Evolutionary conservation across 345 rosid species (phyloP).

Genomic region (Rubroshorea leprosula): DNA sequence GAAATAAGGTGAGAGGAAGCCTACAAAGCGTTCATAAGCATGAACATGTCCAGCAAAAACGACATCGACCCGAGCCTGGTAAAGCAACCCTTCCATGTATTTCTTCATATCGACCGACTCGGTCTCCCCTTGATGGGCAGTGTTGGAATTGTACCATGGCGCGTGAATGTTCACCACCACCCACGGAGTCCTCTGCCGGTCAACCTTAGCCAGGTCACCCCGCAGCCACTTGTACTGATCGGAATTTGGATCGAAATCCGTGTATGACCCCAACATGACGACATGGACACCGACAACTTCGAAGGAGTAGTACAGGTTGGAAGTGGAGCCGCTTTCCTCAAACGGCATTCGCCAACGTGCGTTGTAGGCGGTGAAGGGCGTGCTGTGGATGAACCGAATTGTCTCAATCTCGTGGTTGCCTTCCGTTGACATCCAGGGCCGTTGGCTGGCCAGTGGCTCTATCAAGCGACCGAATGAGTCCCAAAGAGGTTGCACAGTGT

Average conservation of each 20-base stretch:
- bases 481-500: constrained; percentile 43
- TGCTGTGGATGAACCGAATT: constrained; percentile 35
- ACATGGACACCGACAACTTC: constrained; percentile 59
- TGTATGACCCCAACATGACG: constrained; percentile 77
- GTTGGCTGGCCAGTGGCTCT: constrained; percentile 71
- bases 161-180: constrained; percentile 58
- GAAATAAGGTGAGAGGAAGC: too few relatives aligned
- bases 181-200: constrained; percentile 69
- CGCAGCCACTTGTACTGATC: constrained; percentile 67
- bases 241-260: constrained; percentile 48
- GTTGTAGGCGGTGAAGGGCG: constrained; percentile 60
- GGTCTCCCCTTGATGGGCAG: constrained; percentile 70
- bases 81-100: constrained; percentile 59
- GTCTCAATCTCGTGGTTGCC: constrained; percentile 81
- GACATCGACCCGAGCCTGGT: constrained; percentile 60
- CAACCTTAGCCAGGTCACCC: constrained; percentile 44
- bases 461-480: constrained; percentile 70
- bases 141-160: constrained; percentile 77
- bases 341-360: constrained; percentile 77
- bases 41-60: constrained; percentile 87
- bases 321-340: constrained; percentile 55
- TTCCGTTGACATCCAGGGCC: constrained; percentile 91
- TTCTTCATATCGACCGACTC: constrained; percentile 55
- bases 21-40: constrained; percentile 87
- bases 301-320: constrained; percentile 78